These are phyloP conservation scores for Carallia pectinifolia DNA, from an alignment of 345 rosid species.

Conservation along the genomic window DNA sequence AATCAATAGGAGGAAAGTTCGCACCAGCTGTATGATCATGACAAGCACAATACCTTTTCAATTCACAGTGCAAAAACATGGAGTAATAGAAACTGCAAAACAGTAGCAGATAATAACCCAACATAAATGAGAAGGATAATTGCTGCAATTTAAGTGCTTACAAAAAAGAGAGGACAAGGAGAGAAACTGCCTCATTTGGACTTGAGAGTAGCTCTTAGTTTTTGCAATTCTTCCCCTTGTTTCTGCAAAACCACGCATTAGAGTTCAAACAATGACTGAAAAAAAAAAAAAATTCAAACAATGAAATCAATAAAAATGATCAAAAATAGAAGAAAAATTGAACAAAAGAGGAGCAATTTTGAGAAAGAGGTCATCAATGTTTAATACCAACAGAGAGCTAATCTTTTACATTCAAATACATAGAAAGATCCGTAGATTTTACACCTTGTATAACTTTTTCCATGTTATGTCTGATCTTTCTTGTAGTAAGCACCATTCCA, in stretches of 20 bases:
- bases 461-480: slow-evolving; percentile 40
- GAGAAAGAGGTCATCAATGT: neutral
- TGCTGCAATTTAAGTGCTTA: slow-evolving; percentile 1
- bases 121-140: neutral
- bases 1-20: too few species aligned
- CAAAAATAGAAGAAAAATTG: slow-evolving; percentile 8
- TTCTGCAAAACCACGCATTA: slow-evolving; percentile 35
- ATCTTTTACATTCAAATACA: neutral
- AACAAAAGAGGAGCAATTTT: slow-evolving; percentile 1
- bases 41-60: neutral
- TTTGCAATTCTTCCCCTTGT: slow-evolving; percentile 51
- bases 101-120: neutral
- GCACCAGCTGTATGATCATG: too few species aligned
- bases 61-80: neutral
- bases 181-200: slow-evolving; percentile 30
- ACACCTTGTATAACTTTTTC: slow-evolving; percentile 48
- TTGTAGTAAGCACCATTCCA: slow-evolving; percentile 71
- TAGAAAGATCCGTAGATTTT: neutral
- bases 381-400: neutral
- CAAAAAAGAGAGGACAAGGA: slow-evolving; percentile 12
- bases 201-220: slow-evolving; percentile 42
- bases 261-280: neutral
- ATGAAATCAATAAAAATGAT: slow-evolving; percentile 1
- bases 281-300: neutral
- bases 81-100: neutral